phyloP scores from a whole-genome alignment of 2,329 filamentous ascomycete genomes.

The Hypoxylon sp. region DNA sequence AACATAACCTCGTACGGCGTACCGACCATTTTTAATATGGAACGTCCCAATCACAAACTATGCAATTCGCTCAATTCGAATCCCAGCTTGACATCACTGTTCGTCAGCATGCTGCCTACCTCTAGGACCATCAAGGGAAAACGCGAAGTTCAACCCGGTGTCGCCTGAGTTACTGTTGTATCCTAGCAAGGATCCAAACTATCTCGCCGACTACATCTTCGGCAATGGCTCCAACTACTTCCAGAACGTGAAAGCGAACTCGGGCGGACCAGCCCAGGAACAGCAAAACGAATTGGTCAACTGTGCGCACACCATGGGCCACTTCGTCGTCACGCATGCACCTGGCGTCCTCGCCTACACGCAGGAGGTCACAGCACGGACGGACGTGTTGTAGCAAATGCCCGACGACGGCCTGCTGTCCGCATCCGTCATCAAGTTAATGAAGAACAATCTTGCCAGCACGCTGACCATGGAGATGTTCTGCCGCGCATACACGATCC shows the following conservation, averaged over 20 bases:
- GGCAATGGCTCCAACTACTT: conserved; percentile 42
- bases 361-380: conserved; percentile 37
- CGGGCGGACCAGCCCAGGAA: conserved; percentile 32
- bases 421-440: conserved; percentile 23
- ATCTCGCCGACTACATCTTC: conserved; percentile 39
- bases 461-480: conserved; percentile 45
- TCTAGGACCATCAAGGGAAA: conserved; percentile 19
- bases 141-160: conserved; percentile 34
- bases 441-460: conserved; percentile 39
- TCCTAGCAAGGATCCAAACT: conserved; percentile 28
- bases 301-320: conserved; percentile 28
- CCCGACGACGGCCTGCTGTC: conserved; percentile 42
- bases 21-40: conserved; percentile 48
- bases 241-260: conserved; percentile 33
- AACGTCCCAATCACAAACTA: conserved; percentile 39
- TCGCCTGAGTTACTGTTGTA: conserved; percentile 29
- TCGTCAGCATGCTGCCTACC: conserved; percentile 36
- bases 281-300: conserved; percentile 43
- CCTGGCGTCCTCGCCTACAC: conserved; percentile 27
- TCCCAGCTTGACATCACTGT: conserved; percentile 32
- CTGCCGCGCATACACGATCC: conserved; percentile 42
- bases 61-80: conserved; percentile 38
- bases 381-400: conserved; percentile 45
- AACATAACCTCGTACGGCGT: conserved; percentile 46
- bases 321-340: conserved; percentile 43